These are phyloP conservation scores for Wickerhamomyces silvicola DNA, from an alignment of 805 yeast species.

Conservation along the genomic window DNA sequence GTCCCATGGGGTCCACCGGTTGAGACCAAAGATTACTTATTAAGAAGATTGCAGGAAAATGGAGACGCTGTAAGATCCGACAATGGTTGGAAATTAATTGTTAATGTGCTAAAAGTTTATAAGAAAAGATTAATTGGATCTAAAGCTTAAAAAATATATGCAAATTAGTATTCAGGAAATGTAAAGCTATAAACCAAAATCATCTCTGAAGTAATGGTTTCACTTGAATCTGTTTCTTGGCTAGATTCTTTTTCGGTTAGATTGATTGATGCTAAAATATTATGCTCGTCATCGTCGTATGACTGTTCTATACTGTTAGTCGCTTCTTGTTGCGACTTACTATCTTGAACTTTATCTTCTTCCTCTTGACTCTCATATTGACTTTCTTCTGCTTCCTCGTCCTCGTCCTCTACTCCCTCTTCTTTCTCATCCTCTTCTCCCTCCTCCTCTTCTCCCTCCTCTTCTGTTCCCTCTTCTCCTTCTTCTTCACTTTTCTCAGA, in stretches of 20 bases:
- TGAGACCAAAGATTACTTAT: slow-evolving; percentile 85
- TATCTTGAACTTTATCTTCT: too few species aligned
- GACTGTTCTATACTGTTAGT: too few species aligned
- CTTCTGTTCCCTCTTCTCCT: neutral
- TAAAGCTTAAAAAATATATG: neutral
- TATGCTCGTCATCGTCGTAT: too few species aligned
- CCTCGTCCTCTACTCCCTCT: slow-evolving; percentile 1
- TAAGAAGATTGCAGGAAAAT: slow-evolving; percentile 89
- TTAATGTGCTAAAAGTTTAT: slow-evolving; percentile 39
- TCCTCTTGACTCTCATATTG: too few species aligned
- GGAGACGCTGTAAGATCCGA: slow-evolving; percentile 90
- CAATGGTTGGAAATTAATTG: slow-evolving; percentile 69
- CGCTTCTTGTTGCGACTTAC: too few species aligned
- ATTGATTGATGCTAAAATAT: too few species aligned
- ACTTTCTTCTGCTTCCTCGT: too few species aligned
- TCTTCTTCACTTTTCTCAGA: neutral
- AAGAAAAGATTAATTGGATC: slow-evolving; percentile 21
- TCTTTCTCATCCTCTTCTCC: neutral
- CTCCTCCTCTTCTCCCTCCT: slow-evolving; percentile 1
- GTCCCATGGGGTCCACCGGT: slow-evolving; percentile 98
- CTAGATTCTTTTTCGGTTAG: too few species aligned
- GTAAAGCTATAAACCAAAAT: slow-evolving; percentile 3
- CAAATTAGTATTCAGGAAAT: too few species aligned
- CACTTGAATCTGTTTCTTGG: neutral
- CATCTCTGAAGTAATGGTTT: slow-evolving; percentile 12